Percentiles rank a stretch among this genome's conserved stretches.
These are phyloP conservation scores for Linum tenue DNA, from an alignment of 345 rosid genomes.

Conservation along the genomic window DNA sequence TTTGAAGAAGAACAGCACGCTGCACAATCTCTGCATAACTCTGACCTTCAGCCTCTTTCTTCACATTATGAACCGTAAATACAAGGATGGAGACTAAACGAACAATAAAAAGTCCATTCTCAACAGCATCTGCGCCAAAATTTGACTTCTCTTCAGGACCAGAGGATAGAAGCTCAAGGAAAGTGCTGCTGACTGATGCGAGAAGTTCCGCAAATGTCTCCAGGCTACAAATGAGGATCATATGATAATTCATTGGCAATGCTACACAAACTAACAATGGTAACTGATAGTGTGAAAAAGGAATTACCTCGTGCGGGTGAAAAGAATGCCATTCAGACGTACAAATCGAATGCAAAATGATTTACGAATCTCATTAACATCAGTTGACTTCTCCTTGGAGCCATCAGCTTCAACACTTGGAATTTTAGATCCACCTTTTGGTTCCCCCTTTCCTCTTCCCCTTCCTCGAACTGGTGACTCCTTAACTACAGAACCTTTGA, in stretches of 20 bases:
- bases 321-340: constrained; percentile 83
- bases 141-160: constrained; percentile 50
- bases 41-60: constrained; percentile 71
- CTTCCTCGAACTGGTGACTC: constrained; percentile 33
- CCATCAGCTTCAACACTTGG: constrained; percentile 30
- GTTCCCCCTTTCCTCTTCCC: constrained; percentile 58
- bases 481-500: constrained; percentile 28
- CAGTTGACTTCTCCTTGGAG: constrained; percentile 39
- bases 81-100: constrained; percentile 63
- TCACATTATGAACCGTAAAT: constrained; percentile 62
- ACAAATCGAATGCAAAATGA: constrained; percentile 72
- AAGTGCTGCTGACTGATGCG: constrained; percentile 44
- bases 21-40: constrained; percentile 87
- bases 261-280: background rate
- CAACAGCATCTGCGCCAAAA: constrained; percentile 61
- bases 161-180: constrained; percentile 55
- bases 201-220: constrained; percentile 86
- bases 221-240: constrained; percentile 41
- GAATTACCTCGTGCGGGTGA: constrained; percentile 82
- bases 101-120: constrained; percentile 59
- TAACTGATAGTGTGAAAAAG: background rate
- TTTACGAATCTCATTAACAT: constrained; percentile 39
- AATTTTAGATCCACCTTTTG: constrained; percentile 40
- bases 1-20: constrained; percentile 74
- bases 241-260: background rate